These are phyloP conservation scores for Chytriomyces sp. DNA, from an alignment of 192 early-diverging fungal genomes.

Conservation along the genomic window DNA sequence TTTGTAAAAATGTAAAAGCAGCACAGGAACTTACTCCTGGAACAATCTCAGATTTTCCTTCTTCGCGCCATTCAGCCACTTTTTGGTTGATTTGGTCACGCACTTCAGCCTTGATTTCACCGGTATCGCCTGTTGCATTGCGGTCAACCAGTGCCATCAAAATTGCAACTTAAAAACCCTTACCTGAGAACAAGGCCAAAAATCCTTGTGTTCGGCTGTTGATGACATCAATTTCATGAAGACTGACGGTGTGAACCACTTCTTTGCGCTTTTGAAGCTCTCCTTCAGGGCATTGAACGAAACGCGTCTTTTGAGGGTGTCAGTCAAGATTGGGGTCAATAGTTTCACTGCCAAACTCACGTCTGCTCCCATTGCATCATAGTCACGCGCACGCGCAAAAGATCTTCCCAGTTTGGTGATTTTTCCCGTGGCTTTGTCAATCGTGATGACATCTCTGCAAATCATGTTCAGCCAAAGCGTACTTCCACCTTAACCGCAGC, in stretches of 20 bases:
- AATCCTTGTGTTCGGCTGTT: constrained; percentile 97
- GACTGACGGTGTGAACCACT: constrained; percentile 95
- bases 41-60: constrained; percentile 97
- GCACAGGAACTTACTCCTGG: constrained; percentile 73
- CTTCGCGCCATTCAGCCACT: constrained; percentile 96
- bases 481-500: not conserved
- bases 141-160: not conserved
- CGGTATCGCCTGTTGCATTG: constrained; percentile 72
- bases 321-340: not conserved
- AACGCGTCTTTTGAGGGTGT: constrained; percentile 67
- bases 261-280: constrained; percentile 97
- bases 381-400: constrained; percentile 94
- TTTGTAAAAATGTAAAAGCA: too few species aligned
- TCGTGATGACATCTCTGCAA: constrained; percentile 89
- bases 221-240: constrained; percentile 99
- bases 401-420: constrained; percentile 96
- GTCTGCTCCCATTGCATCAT: constrained; percentile 97
- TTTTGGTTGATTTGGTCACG: constrained; percentile 98
- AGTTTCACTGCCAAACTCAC: constrained; percentile 40
- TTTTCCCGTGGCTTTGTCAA: constrained; percentile 97
- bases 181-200: constrained; percentile 94
- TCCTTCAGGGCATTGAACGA: constrained; percentile 98
- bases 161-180: constrained; percentile 1
- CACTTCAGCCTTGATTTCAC: constrained; percentile 97
- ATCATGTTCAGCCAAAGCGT: not conserved